phyloP scores from a whole-genome alignment of 202 grass and related monocot genomes.

The Schoenoplectus tabernaemontani region DNA sequence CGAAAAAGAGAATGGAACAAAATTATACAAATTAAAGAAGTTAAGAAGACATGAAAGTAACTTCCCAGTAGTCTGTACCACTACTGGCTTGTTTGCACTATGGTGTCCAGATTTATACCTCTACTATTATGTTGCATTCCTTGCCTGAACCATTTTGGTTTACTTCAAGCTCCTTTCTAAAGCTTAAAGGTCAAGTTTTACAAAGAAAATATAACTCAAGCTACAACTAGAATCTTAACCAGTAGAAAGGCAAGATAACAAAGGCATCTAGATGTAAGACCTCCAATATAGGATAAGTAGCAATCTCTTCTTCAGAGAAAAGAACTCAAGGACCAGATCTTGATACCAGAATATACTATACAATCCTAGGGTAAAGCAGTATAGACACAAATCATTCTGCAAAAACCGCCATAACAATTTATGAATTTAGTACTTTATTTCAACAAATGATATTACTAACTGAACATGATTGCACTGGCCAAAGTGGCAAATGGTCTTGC shows the following conservation, averaged over 20 bases:
- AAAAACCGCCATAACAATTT: neutral
- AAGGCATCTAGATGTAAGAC: too few species aligned
- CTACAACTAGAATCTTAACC: neutral
- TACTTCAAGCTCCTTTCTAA: neutral
- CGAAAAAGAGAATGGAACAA: neutral
- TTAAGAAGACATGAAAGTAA: neutral
- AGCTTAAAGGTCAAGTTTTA: neutral
- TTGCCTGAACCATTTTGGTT: neutral
- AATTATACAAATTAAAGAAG: neutral
- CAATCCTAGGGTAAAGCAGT: neutral
- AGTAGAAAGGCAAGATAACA: too few species aligned
- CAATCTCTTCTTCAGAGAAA: too few species aligned
- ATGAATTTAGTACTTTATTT: neutral
- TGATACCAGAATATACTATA: neutral
- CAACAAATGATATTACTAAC: constrained; percentile 10
- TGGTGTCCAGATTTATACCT: neutral
- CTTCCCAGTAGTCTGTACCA: neutral
- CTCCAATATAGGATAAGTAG: too few species aligned
- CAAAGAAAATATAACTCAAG: neutral
- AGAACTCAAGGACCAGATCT: neutral
- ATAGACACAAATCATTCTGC: neutral
- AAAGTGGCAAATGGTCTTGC: neutral
- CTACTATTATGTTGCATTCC: neutral
- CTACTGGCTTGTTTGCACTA: too few species aligned
- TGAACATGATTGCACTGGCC: neutral